phyloP scores from a whole-genome alignment of 768 basidiomycete genomes.

The Austroboletus eburneus region DNA sequence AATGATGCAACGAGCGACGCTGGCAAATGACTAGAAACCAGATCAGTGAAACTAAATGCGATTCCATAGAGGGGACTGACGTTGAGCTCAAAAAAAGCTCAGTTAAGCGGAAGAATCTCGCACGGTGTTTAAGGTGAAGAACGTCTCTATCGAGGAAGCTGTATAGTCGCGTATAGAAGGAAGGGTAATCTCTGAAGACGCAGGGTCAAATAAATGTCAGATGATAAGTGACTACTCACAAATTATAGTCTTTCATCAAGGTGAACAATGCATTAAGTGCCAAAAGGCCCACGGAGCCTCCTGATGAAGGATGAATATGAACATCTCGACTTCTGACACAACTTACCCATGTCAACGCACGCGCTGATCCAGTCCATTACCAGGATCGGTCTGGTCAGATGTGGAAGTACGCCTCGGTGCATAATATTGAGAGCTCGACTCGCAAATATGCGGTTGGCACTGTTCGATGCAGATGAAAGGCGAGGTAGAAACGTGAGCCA shows the following conservation, averaged over 20 bases:
- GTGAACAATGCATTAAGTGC: slow-evolving; percentile 90
- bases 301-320: slow-evolving; percentile 34
- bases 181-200: slow-evolving; percentile 80
- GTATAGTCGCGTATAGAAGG: slow-evolving; percentile 91
- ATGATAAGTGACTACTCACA: slow-evolving; percentile 49
- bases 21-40: slow-evolving; percentile 71
- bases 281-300: slow-evolving; percentile 80
- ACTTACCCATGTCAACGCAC: slow-evolving; percentile 76
- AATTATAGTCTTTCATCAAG: slow-evolving; percentile 88
- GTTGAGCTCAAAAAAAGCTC: slow-evolving; percentile 91
- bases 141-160: slow-evolving; percentile 83
- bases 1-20: slow-evolving; percentile 92
- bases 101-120: slow-evolving; percentile 89
- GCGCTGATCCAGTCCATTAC: slow-evolving; percentile 92
- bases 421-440: slow-evolving; percentile 68
- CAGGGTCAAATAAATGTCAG: slow-evolving; percentile 1
- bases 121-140: slow-evolving; percentile 87
- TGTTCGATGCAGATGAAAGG: slow-evolving; percentile 39
- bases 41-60: slow-evolving; percentile 1
- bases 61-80: slow-evolving; percentile 43
- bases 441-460: slow-evolving; percentile 36
- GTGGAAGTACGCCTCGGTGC: slow-evolving; percentile 80
- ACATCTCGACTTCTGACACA: neutral
- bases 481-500: slow-evolving; percentile 73
- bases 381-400: slow-evolving; percentile 70